phyloP scores from a whole-genome alignment of 495 filamentous ascomycete genomes.

The Penicillium lagena region DNA sequence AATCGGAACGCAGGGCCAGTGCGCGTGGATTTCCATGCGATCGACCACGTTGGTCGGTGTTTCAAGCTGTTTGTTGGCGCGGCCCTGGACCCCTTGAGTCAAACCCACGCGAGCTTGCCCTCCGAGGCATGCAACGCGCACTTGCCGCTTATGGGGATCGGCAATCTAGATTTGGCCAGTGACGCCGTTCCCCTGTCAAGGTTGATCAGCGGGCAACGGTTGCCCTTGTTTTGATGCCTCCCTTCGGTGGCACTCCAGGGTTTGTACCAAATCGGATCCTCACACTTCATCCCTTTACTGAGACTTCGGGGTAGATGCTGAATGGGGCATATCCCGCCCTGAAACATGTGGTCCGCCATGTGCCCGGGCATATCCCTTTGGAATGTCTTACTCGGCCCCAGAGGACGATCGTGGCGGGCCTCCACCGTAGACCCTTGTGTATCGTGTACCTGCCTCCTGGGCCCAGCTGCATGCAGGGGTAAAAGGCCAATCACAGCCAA shows the following conservation, averaged over 20 bases:
- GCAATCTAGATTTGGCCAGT: too few relatives aligned
- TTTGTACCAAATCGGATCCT: neutral
- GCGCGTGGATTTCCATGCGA: constrained; percentile 22
- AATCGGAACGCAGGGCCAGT: constrained; percentile 2
- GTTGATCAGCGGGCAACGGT: too few relatives aligned
- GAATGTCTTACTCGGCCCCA: neutral
- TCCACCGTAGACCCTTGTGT: constrained; percentile 2
- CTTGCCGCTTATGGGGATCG: too few relatives aligned
- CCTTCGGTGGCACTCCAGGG: too few relatives aligned
- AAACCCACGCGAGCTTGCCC: neutral
- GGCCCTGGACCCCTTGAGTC: neutral
- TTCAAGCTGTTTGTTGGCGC: constrained; percentile 16
- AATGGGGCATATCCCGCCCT: constrained; percentile 8
- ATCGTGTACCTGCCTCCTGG: constrained; percentile 16
- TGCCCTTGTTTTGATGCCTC: constrained; percentile 11
- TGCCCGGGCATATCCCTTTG: constrained; percentile 5
- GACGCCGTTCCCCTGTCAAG: constrained; percentile 6
- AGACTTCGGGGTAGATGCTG: constrained; percentile 13
- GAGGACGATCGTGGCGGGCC: constrained; percentile 6
- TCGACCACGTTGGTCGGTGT: constrained; percentile 31
- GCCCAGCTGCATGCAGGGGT: constrained; percentile 9
- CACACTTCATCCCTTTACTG: constrained; percentile 12
- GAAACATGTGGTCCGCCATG: constrained; percentile 24
- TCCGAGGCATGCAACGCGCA: too few relatives aligned
- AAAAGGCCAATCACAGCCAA: constrained; percentile 11